Conservation (phyloP, 371 early-diverging fungal species). For the Catenaria anguillulae region DNA sequence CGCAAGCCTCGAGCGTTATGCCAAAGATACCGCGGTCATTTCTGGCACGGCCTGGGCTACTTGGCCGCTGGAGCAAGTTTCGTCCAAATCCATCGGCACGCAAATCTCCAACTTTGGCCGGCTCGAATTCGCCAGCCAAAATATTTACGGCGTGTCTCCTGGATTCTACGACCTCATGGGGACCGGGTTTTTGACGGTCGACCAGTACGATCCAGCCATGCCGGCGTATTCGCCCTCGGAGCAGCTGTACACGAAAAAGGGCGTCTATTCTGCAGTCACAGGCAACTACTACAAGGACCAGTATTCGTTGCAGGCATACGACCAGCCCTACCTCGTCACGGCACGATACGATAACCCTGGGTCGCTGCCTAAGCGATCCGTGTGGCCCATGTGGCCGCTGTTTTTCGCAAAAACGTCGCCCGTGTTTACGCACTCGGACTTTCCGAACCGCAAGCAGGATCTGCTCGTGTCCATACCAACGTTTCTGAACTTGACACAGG, state of each 20-base stretch:
- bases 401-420: constrained; percentile 2
- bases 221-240: constrained; percentile 1
- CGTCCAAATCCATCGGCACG: background rate
- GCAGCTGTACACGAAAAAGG: constrained; percentile 14
- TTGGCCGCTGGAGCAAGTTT: background rate
- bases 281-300: constrained; percentile 7
- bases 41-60: background rate
- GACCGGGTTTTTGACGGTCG: background rate
- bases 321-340: constrained; percentile 7
- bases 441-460: constrained; percentile 6
- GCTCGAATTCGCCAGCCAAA: constrained; percentile 1
- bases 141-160: constrained; percentile 11
- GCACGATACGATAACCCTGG: too few relatives aligned
- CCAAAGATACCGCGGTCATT: background rate
- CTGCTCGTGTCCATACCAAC: constrained; percentile 7
- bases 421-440: background rate
- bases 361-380: background rate
- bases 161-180: constrained; percentile 11
- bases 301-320: constrained; percentile 3
- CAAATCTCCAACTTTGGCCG: constrained; percentile 13
- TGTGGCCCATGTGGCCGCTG: background rate
- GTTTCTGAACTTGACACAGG: constrained; percentile 7
- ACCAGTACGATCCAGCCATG: background rate
- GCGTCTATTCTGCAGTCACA: constrained; percentile 8
- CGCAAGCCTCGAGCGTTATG: background rate